Evolutionary conservation across 2,329 filamentous ascomycete genomes (phyloP).

Genomic region (Colletotrichum sp.): DNA sequence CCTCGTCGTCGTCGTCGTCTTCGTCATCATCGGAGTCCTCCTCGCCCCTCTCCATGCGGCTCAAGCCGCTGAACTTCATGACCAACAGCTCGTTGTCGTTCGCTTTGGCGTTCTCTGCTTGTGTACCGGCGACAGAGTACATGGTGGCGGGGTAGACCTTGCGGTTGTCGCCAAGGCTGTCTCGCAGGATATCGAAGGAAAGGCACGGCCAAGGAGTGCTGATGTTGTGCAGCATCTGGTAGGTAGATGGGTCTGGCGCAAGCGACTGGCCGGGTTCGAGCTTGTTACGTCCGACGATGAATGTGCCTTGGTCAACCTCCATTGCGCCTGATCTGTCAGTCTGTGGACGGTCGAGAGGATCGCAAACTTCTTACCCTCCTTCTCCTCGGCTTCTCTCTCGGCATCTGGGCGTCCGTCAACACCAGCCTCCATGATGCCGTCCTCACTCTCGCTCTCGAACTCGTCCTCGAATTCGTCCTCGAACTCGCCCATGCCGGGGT

Average conservation of each 20-base stretch:
- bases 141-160: constrained; percentile 95
- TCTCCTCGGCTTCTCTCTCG: constrained; percentile 90
- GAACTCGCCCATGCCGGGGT: constrained; percentile 73
- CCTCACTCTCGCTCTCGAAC: constrained; percentile 86
- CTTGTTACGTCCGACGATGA: constrained; percentile 94
- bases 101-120: constrained; percentile 77
- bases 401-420: constrained; percentile 92
- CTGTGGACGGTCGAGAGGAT: background rate
- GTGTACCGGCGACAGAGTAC: constrained; percentile 93
- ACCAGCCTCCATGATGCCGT: constrained; percentile 93
- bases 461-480: constrained; percentile 96
- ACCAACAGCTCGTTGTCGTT: constrained; percentile 95
- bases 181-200: constrained; percentile 90
- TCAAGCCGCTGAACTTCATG: constrained; percentile 93
- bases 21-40: constrained; percentile 68
- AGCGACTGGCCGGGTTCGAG: constrained; percentile 90
- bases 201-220: constrained; percentile 97
- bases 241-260: constrained; percentile 89
- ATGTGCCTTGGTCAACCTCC: constrained; percentile 93
- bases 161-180: constrained; percentile 85
- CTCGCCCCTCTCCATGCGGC: constrained; percentile 78
- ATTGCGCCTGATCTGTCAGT: constrained; percentile 66
- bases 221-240: constrained; percentile 95
- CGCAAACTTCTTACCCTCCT: constrained; percentile 56
- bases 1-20: constrained; percentile 73